These are phyloP conservation scores for Corymbia citriodora DNA, from an alignment of 441 rosid species.

Conservation along the genomic window DNA sequence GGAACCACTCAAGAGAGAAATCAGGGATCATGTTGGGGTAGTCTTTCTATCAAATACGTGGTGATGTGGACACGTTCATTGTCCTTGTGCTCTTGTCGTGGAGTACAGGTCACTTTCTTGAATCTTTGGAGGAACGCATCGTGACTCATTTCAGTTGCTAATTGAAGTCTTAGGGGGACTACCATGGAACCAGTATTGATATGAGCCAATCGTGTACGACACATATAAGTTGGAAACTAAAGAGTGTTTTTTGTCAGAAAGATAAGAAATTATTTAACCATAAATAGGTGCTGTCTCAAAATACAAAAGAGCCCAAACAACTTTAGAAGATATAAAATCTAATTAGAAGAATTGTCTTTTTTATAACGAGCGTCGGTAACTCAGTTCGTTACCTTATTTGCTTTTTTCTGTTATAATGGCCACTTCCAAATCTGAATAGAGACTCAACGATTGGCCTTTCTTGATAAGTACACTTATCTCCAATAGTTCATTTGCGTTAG, in stretches of 20 bases:
- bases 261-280: not conserved
- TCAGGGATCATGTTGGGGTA: not conserved
- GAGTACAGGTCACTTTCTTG: not conserved
- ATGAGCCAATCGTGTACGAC: not conserved
- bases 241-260: not conserved
- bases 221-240: not conserved
- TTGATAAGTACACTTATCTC: not conserved
- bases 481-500: not conserved
- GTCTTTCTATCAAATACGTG: not conserved
- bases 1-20: not conserved
- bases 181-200: not conserved
- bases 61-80: not conserved
- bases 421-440: not conserved
- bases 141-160: not conserved
- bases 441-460: not conserved
- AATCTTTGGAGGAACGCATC: not conserved
- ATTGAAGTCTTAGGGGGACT: not conserved
- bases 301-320: not conserved
- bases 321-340: not conserved
- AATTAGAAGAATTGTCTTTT: not conserved
- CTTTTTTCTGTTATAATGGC: not conserved
- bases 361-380: rapidly evolving
- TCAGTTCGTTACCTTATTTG: rapidly evolving
- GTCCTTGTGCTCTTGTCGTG: not conserved
- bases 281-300: not conserved